These are phyloP conservation scores for Pythium diclinum DNA, from an alignment of 352 stramenopile genomes.

Conservation along the genomic window DNA sequence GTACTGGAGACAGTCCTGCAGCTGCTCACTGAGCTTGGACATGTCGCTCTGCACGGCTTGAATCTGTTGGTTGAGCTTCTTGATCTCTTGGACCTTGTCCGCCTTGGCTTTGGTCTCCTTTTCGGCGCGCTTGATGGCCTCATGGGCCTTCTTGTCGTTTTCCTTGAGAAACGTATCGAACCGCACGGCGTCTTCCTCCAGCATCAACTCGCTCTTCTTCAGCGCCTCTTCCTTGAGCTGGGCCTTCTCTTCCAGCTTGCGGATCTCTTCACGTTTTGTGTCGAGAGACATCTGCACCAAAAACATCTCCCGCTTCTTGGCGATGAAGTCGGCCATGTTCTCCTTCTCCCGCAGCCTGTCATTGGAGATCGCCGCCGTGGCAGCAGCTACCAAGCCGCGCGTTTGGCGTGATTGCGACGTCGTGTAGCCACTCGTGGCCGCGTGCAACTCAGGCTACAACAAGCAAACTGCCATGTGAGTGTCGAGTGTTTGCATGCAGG, in stretches of 20 bases:
- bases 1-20: slow-evolving; percentile 94
- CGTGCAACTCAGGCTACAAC: slow-evolving; percentile 12
- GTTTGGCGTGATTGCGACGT: slow-evolving; percentile 72
- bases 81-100: slow-evolving; percentile 94
- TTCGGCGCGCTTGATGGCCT: slow-evolving; percentile 93
- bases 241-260: slow-evolving; percentile 95
- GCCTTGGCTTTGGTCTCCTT: slow-evolving; percentile 93
- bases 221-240: slow-evolving; percentile 94
- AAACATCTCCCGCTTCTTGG: slow-evolving; percentile 97
- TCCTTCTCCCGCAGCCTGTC: slow-evolving; percentile 92
- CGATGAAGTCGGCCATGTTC: slow-evolving; percentile 94
- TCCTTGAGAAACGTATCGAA: slow-evolving; percentile 98
- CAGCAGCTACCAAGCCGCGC: slow-evolving; percentile 70
- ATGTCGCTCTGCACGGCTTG: slow-evolving; percentile 93
- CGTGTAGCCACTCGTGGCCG: slow-evolving; percentile 45
- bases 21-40: slow-evolving; percentile 91
- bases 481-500: background rate
- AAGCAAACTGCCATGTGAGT: background rate
- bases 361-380: slow-evolving; percentile 77
- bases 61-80: slow-evolving; percentile 95
- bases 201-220: slow-evolving; percentile 94
- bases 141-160: slow-evolving; percentile 96
- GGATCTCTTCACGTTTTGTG: slow-evolving; percentile 95
- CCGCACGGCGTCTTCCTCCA: slow-evolving; percentile 93
- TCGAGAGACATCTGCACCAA: slow-evolving; percentile 95